These are phyloP conservation scores for Dothideomycetes sp. DNA, from an alignment of 2,329 filamentous ascomycete species.

Conservation along the genomic window DNA sequence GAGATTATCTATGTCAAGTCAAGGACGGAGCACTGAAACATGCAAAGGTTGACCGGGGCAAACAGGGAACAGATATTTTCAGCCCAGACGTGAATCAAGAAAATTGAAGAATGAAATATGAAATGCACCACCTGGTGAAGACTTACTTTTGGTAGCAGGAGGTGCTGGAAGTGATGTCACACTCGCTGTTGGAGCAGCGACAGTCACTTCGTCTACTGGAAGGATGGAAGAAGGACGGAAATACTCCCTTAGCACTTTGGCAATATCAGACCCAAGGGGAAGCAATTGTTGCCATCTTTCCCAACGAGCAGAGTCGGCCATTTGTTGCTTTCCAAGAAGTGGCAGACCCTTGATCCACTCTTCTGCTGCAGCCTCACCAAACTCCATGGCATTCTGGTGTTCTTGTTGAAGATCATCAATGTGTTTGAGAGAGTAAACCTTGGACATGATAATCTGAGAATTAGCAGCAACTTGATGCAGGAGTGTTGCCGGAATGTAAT, in stretches of 20 bases:
- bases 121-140: not conserved
- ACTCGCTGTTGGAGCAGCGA: not conserved
- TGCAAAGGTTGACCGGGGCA: not conserved
- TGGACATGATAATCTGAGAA: constrained; percentile 46
- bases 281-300: constrained; percentile 57
- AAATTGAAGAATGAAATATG: not conserved
- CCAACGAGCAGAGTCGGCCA: constrained; percentile 58
- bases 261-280: constrained; percentile 21
- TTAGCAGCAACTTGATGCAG: constrained; percentile 42
- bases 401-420: constrained; percentile 54
- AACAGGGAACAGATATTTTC: not conserved
- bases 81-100: not conserved
- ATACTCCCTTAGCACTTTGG: constrained; percentile 26
- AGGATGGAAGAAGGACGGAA: constrained; percentile 21
- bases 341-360: constrained; percentile 74
- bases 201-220: constrained; percentile 1
- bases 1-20: not conserved
- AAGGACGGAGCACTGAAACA: not conserved
- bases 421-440: constrained; percentile 56
- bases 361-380: constrained; percentile 59
- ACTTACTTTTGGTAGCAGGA: constrained; percentile 13
- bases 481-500: constrained; percentile 51
- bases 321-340: constrained; percentile 49
- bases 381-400: constrained; percentile 53
- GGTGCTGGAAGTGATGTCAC: constrained; percentile 9